A percentile compares a stretch with the other conserved stretches of the same genome.
phyloP scores from a whole-genome alignment of 352 stramenopile genomes.

The Aphanomyces astaci region DNA sequence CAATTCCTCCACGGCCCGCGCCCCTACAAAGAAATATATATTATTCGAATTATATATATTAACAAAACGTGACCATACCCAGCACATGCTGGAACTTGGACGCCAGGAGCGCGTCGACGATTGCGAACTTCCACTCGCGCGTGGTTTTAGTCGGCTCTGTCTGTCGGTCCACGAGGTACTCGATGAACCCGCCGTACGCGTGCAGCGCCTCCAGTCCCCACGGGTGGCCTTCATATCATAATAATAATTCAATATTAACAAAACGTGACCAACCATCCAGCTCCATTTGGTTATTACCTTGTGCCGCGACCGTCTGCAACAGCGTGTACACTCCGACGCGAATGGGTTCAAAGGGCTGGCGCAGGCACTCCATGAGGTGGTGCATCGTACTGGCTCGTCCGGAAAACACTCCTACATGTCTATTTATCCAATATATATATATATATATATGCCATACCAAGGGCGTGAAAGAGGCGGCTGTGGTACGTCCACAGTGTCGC shows the following conservation, averaged over 20 bases:
- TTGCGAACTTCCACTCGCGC: slow-evolving; percentile 83
- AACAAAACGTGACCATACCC: slow-evolving; percentile 26
- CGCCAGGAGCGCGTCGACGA: slow-evolving; percentile 64
- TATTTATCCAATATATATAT: background rate
- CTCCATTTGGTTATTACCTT: slow-evolving; percentile 29
- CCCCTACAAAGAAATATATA: background rate
- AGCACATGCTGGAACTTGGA: slow-evolving; percentile 58
- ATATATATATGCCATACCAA: slow-evolving; percentile 35
- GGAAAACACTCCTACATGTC: background rate
- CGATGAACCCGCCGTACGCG: slow-evolving; percentile 75
- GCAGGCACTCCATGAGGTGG: slow-evolving; percentile 67
- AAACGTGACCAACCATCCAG: background rate
- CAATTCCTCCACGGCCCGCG: background rate
- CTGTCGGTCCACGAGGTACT: slow-evolving; percentile 72
- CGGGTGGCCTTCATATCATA: slow-evolving; percentile 34
- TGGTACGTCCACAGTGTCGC: slow-evolving; percentile 57
- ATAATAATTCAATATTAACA: background rate
- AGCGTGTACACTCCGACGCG: slow-evolving; percentile 66
- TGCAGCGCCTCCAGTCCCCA: slow-evolving; percentile 60
- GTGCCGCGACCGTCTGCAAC: slow-evolving; percentile 64
- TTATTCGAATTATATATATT: background rate
- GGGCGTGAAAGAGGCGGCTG: slow-evolving; percentile 51
- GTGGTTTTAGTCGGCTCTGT: slow-evolving; percentile 79
- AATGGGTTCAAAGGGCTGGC: slow-evolving; percentile 76
- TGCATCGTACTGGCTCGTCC: slow-evolving; percentile 29